Evolutionary conservation across 306 rosid species (phyloP).

Genomic region (Albizia julibrissin): DNA sequence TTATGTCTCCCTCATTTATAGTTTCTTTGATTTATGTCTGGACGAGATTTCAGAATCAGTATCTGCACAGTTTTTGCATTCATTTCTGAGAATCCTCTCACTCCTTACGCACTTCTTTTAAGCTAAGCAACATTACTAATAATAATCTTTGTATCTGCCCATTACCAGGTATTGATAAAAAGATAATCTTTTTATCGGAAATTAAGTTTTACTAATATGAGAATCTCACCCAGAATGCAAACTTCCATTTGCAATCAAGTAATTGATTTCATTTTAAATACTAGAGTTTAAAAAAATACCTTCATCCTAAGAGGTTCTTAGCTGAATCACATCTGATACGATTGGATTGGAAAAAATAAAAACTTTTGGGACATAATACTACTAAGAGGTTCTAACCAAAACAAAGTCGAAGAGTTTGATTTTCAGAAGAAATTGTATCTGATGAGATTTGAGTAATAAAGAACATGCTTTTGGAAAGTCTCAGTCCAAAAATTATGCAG

Average conservation of each 20-base stretch:
- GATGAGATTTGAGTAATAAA: neutral
- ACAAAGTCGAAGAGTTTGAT: constrained; percentile 9
- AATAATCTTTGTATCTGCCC: neutral
- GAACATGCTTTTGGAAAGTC: too few relatives aligned
- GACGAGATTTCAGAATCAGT: constrained; percentile 41
- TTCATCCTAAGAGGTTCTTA: neutral
- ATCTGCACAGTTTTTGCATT: constrained; percentile 34
- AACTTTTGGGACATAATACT: constrained; percentile 9
- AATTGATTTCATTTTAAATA: neutral
- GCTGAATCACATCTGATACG: neutral
- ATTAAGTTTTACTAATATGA: neutral
- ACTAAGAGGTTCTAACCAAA: too few relatives aligned
- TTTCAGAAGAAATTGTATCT: constrained; percentile 13
- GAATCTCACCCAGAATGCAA: neutral
- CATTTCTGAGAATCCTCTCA: constrained; percentile 32
- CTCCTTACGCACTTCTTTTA: neutral
- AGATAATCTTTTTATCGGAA: neutral
- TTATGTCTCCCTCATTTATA: constrained; percentile 34
- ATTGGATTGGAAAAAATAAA: constrained; percentile 28
- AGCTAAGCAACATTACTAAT: neutral
- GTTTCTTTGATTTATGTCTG: constrained; percentile 33
- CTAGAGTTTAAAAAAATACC: neutral
- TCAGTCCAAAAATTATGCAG: too few relatives aligned
- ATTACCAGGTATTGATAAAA: neutral
- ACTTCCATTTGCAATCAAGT: neutral